These are phyloP conservation scores for Helminthosporium solani DNA, from an alignment of 2,329 filamentous ascomycete species.

Conservation along the genomic window DNA sequence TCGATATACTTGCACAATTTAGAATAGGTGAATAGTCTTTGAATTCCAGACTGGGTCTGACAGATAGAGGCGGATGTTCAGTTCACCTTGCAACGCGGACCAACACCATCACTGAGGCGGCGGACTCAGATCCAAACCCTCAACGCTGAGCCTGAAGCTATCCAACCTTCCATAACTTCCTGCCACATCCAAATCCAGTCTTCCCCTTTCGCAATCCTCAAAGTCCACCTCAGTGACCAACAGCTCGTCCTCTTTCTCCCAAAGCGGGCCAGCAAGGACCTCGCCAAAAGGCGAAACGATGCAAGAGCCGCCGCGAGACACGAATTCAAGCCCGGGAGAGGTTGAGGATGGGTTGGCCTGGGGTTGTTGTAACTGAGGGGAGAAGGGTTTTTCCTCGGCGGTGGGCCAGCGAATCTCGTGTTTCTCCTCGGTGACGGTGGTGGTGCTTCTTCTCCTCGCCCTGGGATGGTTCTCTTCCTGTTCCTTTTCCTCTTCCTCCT, in stretches of 20 bases:
- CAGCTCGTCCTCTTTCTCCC: slow-evolving; percentile 71
- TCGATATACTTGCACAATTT: too few species aligned
- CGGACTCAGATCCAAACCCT: slow-evolving; percentile 60
- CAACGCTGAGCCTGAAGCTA: slow-evolving; percentile 60
- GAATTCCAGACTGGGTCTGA: too few species aligned
- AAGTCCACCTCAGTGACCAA: slow-evolving; percentile 77
- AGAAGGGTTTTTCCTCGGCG: slow-evolving; percentile 16
- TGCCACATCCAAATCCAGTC: slow-evolving; percentile 79
- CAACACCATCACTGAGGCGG: slow-evolving; percentile 44
- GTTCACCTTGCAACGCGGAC: background rate
- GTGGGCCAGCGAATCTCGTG: slow-evolving; percentile 51
- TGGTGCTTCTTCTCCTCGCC: slow-evolving; percentile 42
- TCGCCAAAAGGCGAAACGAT: slow-evolving; percentile 79
- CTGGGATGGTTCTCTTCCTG: slow-evolving; percentile 4
- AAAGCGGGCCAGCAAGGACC: slow-evolving; percentile 77
- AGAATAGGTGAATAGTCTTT: too few species aligned
- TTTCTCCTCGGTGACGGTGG: slow-evolving; percentile 44
- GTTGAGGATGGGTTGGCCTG: background rate
- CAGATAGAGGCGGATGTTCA: too few species aligned
- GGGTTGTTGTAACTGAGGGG: background rate
- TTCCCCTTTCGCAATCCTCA: slow-evolving; percentile 79
- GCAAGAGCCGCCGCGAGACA: slow-evolving; percentile 76
- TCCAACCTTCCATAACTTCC: slow-evolving; percentile 81
- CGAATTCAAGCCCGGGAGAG: slow-evolving; percentile 50
- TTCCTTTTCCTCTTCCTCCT: background rate